Percentiles rank a stretch among this genome's conserved stretches.
phyloP scores from a whole-genome alignment of 2,329 filamentous ascomycete genomes.

The Scedosporium minutisporum region DNA sequence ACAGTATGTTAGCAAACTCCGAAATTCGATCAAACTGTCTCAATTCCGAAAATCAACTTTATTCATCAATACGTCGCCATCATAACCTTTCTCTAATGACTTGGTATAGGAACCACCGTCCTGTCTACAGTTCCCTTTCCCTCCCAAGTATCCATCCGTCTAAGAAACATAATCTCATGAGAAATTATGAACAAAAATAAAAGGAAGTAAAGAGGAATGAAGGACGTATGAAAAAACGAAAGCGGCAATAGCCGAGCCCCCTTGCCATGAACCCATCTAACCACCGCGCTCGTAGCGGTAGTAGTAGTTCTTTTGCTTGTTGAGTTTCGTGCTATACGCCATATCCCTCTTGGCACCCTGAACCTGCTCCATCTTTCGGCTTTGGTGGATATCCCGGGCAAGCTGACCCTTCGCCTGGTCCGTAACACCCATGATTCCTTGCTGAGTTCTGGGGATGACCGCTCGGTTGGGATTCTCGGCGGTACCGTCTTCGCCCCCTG shows the following conservation, averaged over 20 bases:
- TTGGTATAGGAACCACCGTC: neutral
- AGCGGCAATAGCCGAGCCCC: neutral
- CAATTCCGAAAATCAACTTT: neutral
- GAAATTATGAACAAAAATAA: neutral
- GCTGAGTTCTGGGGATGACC: conserved; percentile 58
- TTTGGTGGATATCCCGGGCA: conserved; percentile 57
- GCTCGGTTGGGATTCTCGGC: conserved; percentile 37
- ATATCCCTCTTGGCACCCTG: conserved; percentile 56
- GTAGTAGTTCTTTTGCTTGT: conserved; percentile 60
- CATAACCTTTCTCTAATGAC: neutral
- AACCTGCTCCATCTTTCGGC: conserved; percentile 50
- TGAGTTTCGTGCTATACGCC: conserved; percentile 61
- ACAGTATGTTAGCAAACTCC: no score
- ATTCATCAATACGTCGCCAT: neutral
- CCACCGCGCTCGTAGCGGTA: conserved; percentile 38
- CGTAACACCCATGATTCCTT: conserved; percentile 68
- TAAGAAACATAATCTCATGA: conserved; percentile 4
- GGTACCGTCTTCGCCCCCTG: conserved; percentile 24
- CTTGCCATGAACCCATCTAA: conserved; percentile 18
- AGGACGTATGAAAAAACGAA: neutral
- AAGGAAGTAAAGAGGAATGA: conserved; percentile 1
- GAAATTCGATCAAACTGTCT: neutral
- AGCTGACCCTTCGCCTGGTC: conserved; percentile 66
- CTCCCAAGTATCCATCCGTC: conserved; percentile 1
- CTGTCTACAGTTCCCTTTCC: neutral